Evolutionary conservation across 169 alveolate genomes (phyloP), one percentile per base, ranked within the genome.

Genomic region (Besnoitia besnoiti): DNA sequence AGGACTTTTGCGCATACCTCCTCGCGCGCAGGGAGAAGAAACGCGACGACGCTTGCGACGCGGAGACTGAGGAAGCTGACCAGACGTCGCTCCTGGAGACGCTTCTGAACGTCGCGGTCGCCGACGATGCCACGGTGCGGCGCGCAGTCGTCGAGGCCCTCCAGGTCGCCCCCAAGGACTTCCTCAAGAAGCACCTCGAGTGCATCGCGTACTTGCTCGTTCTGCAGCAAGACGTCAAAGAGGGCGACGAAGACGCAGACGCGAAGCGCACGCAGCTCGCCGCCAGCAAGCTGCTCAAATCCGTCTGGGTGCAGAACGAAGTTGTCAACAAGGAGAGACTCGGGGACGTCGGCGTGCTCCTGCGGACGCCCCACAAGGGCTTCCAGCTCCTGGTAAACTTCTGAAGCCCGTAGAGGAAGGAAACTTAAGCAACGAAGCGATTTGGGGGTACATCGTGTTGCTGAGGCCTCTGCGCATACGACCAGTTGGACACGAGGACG

Each of bases 71-170:
- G 33, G 49, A 76, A 7, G 27, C 7, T 35, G 42, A 37, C 1
- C 33, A 59, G 10, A 3, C 42, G 50, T 27, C 40, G 76, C 79
- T 49, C 55, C 80, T 85, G 10, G 33, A 61, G 50, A 50, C 21
- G 37, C 46, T 67, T n/a, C 51, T 73, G 59, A 77, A 77, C 49
- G 40, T 77, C 59, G 87, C 87, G n/a, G 87, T 37, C 21, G 59
- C 87, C 35, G 87, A 77, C 40, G 50, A 37, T 27, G 50, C 87
- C 35, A 37, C 59, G 0, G 55, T 42, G 49, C 5, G 87, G 87
- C 87, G 85, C 59, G 55, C 55, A 12, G 91, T 49, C 49, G 84
- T 75, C 40, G 92, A 49, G 44, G 75, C 76, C 75, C 75, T 82
- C 40, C 90, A 21, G 90, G 44, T 35, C 0, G 76, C 75, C 0